Evolutionary conservation across 805 yeast genomes (phyloP), one percentile per base, ranked within the genome.

Genomic region (Lipomyces chichibuensis): DNA sequence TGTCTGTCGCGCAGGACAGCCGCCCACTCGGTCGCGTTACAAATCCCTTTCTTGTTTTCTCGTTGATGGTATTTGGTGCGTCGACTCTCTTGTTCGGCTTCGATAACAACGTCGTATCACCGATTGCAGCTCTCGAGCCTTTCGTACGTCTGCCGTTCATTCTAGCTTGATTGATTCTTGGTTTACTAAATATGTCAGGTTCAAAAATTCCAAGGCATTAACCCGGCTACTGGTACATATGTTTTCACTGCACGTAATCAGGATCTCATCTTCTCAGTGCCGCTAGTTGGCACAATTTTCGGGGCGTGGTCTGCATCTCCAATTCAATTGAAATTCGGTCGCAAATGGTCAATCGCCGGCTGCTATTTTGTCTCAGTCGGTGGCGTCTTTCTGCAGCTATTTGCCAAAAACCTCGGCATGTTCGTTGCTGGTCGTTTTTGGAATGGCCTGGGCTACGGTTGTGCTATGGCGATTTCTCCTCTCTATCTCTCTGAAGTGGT

Each of bases 41-140:
- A 17, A 43, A 43, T 43, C 49, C 20, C n/a, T 43, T 43, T 7
- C 49, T 43, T 20, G 27, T 55, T 55, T 25, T 55, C 27, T 14
- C 58, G 33, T 13, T 29, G 25, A 33, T 20, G 9, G 62, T 57
- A 7, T 32, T 61, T 25, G 64, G 64, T 25, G 39, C 64, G 5
- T 56, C 64, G 25, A 57, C 64, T 2, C 35, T 61, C 20, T 61
- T 61, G 56, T 61, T 61, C 20, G 64, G 64, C 11, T 61, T 57
- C 14, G 64, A 61, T 20, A 57, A 61, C 63, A 58, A 61, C 17
- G 62, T 61, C 37, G 51, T 61, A n/a, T 61, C 64, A n/a, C 64
- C 64, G 8, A 23, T 61, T 17, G 62, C 53, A 11, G 62, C 62
- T 33, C 52, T 61, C 20, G 52, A 32, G 33, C 63, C 49, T 14